phyloP scores from a whole-genome alignment of 441 rosid genomes.

The Mallotus repandus region DNA sequence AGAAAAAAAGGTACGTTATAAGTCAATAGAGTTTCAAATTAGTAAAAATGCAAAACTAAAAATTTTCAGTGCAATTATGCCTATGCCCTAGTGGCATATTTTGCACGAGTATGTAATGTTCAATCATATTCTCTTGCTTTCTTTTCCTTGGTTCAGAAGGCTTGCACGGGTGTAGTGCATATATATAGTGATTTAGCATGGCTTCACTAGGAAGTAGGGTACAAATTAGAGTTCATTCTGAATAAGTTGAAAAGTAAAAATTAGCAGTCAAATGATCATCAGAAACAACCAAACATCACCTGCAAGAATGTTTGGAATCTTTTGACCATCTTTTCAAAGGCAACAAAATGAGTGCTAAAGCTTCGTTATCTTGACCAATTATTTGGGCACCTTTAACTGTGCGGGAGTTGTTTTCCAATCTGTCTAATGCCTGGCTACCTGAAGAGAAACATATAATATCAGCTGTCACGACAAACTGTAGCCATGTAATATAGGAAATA shows the following conservation, averaged over 20 bases:
- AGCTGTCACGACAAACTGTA: background rate
- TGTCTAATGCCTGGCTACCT: constrained; percentile 70
- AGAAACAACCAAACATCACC: constrained; percentile 42
- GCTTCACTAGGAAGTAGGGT: background rate
- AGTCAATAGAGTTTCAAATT: background rate
- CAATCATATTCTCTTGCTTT: background rate
- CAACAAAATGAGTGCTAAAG: constrained; percentile 54
- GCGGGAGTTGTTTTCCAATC: constrained; percentile 75
- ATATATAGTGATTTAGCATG: background rate
- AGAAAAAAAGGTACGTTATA: background rate
- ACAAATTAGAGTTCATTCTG: background rate
- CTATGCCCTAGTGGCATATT: background rate
- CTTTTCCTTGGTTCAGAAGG: background rate
- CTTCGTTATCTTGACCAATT: constrained; percentile 76
- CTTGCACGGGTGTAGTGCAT: background rate
- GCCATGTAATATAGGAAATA: background rate
- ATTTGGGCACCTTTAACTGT: constrained; percentile 87
- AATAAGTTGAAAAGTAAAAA: background rate
- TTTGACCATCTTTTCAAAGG: constrained; percentile 78
- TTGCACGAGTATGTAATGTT: background rate
- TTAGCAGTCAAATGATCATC: background rate
- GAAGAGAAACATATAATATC: constrained; percentile 19
- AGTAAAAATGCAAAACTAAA: background rate
- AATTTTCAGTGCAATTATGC: constrained; percentile 6
- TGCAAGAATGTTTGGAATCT: constrained; percentile 50